A percentile compares a stretch with the other conserved stretches of the same genome.
These are phyloP conservation scores for Phialocephala sp. DNA, from an alignment of 2,329 filamentous ascomycete genomes.

Conservation along the genomic window DNA sequence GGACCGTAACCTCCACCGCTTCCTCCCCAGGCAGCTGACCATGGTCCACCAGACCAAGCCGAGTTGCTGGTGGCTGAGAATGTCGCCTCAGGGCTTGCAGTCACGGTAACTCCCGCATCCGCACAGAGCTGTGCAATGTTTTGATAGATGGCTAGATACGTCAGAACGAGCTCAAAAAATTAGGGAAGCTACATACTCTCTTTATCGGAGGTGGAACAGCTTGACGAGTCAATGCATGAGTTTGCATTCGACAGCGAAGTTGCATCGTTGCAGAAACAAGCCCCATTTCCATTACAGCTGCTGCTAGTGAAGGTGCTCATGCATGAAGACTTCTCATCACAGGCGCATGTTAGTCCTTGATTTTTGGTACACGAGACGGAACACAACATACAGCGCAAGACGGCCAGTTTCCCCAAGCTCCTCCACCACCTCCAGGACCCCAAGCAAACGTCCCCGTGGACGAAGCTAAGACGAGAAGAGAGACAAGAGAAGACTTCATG, in stretches of 20 bases:
- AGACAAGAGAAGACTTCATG: conserved; percentile 6
- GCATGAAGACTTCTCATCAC: conserved; percentile 17
- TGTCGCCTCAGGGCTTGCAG: conserved; percentile 14
- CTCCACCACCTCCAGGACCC: conserved; percentile 6
- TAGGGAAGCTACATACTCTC: conserved; percentile 15
- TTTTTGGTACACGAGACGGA: neutral
- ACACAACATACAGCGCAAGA: conserved; percentile 10
- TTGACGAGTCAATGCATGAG: conserved; percentile 20
- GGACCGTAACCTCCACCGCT: conserved; percentile 17
- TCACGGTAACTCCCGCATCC: conserved; percentile 13
- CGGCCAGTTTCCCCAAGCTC: conserved; percentile 5
- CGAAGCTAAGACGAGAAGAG: conserved; percentile 1
- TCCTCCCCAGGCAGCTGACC: conserved; percentile 9
- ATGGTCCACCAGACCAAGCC: conserved; percentile 7
- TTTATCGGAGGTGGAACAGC: conserved; percentile 20
- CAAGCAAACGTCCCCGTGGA: conserved; percentile 8
- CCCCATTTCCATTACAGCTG: conserved; percentile 6
- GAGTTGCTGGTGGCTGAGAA: conserved; percentile 5
- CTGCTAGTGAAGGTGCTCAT: conserved; percentile 15
- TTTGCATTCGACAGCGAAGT: conserved; percentile 14
- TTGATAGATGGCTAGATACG: conserved; percentile 11
- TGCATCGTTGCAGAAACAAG: conserved; percentile 18
- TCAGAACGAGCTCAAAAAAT: neutral
- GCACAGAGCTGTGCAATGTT: conserved; percentile 17
- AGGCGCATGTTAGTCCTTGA: neutral